These are phyloP conservation scores for Lachnellula arida DNA, from an alignment of 2,329 filamentous ascomycete genomes.

Conservation along the genomic window DNA sequence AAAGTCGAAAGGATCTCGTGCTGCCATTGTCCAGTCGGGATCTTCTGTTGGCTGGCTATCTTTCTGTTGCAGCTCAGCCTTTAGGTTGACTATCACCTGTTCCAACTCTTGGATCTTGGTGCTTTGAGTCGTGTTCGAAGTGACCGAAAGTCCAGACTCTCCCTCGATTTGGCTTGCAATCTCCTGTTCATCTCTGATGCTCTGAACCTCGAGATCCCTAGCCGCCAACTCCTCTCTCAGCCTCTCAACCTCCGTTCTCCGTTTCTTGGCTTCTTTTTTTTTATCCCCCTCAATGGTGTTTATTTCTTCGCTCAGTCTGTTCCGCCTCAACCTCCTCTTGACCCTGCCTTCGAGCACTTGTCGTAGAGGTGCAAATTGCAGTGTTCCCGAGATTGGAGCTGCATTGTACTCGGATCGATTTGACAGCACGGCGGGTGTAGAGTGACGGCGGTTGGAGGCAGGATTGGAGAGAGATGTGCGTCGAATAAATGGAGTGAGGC, in stretches of 20 bases:
- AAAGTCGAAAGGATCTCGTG: constrained; percentile 39
- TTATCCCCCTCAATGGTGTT: constrained; percentile 47
- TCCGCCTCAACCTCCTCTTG: constrained; percentile 52
- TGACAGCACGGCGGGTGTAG: constrained; percentile 35
- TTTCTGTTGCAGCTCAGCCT: constrained; percentile 23
- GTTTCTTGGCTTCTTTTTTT: constrained; percentile 35
- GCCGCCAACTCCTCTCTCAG: constrained; percentile 43
- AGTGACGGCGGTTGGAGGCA: constrained; percentile 42
- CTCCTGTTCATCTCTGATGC: constrained; percentile 27
- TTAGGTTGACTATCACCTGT: constrained; percentile 23
- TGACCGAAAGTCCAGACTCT: constrained; percentile 18
- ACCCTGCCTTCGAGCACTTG: constrained; percentile 54
- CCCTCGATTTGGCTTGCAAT: constrained; percentile 26
- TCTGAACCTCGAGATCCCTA: constrained; percentile 29
- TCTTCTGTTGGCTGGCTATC: constrained; percentile 20
- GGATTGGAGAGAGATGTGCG: constrained; percentile 43
- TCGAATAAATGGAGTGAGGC: constrained; percentile 54
- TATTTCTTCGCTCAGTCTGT: constrained; percentile 54
- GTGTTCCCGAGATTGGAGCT: constrained; percentile 33
- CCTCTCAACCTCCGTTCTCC: constrained; percentile 44
- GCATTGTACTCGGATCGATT: constrained; percentile 22
- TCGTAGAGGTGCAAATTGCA: constrained; percentile 46
- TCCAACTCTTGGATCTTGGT: constrained; percentile 27
- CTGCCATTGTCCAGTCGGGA: constrained; percentile 47
- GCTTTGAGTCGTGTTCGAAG: constrained; percentile 14